phyloP scores from a whole-genome alignment of 108 stramenopile genomes.

The Fragilaria crotonensis region DNA sequence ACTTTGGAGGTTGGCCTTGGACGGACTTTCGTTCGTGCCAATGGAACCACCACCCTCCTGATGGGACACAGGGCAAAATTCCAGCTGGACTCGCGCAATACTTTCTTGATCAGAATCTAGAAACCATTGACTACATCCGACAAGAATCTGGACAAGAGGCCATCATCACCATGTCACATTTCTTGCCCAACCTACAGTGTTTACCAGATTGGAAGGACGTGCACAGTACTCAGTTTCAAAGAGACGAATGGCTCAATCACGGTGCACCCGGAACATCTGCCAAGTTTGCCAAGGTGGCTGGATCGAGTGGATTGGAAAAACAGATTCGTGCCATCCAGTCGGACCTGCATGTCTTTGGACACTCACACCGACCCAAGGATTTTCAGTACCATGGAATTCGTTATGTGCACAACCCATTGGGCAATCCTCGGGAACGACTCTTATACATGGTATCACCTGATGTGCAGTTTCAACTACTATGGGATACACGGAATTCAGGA shows the following conservation, averaged over 20 bases:
- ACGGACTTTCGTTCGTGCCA: conserved; percentile 41
- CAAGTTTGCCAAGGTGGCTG: conserved; percentile 64
- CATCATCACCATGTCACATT: conserved; percentile 52
- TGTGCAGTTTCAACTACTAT: conserved; percentile 38
- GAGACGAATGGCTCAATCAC: conserved; percentile 50
- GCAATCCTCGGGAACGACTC: conserved; percentile 48
- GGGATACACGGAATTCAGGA: conserved; percentile 20
- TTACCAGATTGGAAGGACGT: conserved; percentile 59
- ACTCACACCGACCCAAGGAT: conserved; percentile 62
- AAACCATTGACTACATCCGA: not conserved
- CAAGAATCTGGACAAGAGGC: not conserved
- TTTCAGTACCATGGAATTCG: conserved; percentile 45
- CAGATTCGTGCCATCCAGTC: conserved; percentile 41
- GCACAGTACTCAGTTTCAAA: conserved; percentile 6
- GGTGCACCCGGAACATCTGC: conserved; percentile 42
- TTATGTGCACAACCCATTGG: conserved; percentile 56
- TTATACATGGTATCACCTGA: conserved; percentile 41
- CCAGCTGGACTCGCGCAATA: conserved; percentile 28
- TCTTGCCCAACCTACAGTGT: conserved; percentile 44
- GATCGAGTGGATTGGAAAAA: conserved; percentile 28
- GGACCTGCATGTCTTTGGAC: conserved; percentile 54
- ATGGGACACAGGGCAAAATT: conserved; percentile 17
- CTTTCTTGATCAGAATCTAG: conserved; percentile 24
- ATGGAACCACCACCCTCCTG: conserved; percentile 25
- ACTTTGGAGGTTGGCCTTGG: conserved; percentile 51